A percentile compares a stretch with the other conserved stretches of the same genome.
Conservation (phyloP, 257 asterid species). For the Solanum medicagineum region DNA sequence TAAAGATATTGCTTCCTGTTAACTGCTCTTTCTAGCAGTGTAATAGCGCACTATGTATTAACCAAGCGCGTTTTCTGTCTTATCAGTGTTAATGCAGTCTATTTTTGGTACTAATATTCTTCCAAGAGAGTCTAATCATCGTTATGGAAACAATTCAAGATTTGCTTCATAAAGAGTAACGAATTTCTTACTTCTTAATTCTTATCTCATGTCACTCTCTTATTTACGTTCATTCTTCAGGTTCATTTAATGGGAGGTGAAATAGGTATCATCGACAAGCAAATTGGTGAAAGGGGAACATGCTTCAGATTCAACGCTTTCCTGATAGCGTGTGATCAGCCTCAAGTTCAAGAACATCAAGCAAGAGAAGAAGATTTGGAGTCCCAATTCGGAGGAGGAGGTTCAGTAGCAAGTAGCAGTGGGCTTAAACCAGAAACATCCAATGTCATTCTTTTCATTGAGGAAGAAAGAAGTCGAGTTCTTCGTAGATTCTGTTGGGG, state of each 20-base stretch:
- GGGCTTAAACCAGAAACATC: slow-evolving; percentile 15
- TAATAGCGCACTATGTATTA: too few relatives aligned
- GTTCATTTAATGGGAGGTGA: slow-evolving; percentile 78
- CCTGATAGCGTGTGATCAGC: slow-evolving; percentile 1
- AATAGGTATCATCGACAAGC: slow-evolving; percentile 47
- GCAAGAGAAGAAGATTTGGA: slow-evolving; percentile 13
- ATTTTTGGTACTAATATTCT: not conserved
- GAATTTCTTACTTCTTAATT: too few relatives aligned
- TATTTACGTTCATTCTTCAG: slow-evolving; percentile 1
- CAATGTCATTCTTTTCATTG: slow-evolving; percentile 42
- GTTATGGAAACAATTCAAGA: too few relatives aligned
- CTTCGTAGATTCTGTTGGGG: too few relatives aligned
- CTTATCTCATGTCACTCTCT: not conserved
- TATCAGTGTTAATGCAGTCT: not conserved
- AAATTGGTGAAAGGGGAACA: slow-evolving; percentile 41
- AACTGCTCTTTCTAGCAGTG: too few relatives aligned
- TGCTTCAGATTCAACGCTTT: slow-evolving; percentile 43
- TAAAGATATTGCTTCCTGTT: not conserved
- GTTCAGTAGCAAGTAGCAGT: slow-evolving; percentile 4
- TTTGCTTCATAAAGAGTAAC: too few relatives aligned
- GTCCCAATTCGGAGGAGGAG: not conserved
- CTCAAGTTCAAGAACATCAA: not conserved
- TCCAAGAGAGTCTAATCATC: too few relatives aligned
- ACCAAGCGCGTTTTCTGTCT: not conserved
- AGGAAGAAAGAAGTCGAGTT: slow-evolving; percentile 31